phyloP scores from a whole-genome alignment of 2,329 filamentous ascomycete species.

The Aspergillus aculeatus region DNA sequence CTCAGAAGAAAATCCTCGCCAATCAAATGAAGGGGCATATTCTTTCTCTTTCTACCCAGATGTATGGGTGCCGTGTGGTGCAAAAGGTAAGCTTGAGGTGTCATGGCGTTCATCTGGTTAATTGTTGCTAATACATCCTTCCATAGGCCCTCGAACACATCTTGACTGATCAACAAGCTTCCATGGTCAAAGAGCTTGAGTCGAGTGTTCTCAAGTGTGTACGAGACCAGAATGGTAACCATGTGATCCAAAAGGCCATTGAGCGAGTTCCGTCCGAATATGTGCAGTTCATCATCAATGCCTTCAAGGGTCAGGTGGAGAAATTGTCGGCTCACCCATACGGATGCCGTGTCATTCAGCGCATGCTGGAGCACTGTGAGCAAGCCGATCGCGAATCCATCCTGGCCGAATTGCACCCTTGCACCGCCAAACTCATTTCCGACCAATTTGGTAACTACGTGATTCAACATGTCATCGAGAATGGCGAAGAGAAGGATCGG shows the following conservation, averaged over 20 bases:
- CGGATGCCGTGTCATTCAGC: conserved; percentile 89
- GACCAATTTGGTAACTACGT: conserved; percentile 97
- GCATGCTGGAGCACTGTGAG: conserved; percentile 80
- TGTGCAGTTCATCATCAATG: conserved; percentile 80
- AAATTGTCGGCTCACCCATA: conserved; percentile 75
- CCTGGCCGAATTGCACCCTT: conserved; percentile 73
- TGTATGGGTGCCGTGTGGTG: conserved; percentile 93
- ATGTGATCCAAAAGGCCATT: conserved; percentile 93
- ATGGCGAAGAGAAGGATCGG: conserved; percentile 71
- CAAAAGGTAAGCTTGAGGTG: conserved; percentile 67
- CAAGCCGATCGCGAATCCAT: conserved; percentile 69
- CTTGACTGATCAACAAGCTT: conserved; percentile 84
- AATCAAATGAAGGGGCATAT: conserved; percentile 86
- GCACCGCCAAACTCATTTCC: conserved; percentile 69
- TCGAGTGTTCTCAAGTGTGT: conserved; percentile 73
- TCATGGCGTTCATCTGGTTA: not conserved
- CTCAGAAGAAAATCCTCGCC: conserved; percentile 84
- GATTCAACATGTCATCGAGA: conserved; percentile 82
- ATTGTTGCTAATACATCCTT: conserved; percentile 23
- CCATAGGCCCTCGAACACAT: conserved; percentile 79
- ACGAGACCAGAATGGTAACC: conserved; percentile 88
- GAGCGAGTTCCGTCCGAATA: conserved; percentile 74
- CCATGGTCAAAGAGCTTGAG: conserved; percentile 79
- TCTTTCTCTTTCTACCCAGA: conserved; percentile 74
- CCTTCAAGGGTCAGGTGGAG: conserved; percentile 73